Conservation (phyloP, 805 yeast genomes). For the Yamadazyma takamatsuzukensis region DNA sequence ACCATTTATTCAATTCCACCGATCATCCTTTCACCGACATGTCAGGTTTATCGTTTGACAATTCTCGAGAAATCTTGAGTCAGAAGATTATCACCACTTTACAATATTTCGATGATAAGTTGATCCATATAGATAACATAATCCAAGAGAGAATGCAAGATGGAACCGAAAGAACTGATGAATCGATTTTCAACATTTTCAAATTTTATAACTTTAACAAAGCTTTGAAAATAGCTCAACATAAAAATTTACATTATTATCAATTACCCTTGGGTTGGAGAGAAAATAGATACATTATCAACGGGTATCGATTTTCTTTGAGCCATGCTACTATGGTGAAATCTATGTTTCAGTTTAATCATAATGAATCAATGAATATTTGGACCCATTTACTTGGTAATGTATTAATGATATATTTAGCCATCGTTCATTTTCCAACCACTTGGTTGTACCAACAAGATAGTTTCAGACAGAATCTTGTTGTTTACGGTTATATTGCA, state of each 20-base stretch:
- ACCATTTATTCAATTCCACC: constrained; percentile 25
- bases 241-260: constrained; percentile 65
- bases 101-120: constrained; percentile 39
- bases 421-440: constrained; percentile 59
- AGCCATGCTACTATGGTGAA: constrained; percentile 56
- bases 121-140: constrained; percentile 34
- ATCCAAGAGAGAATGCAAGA: constrained; percentile 32
- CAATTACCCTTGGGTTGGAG: constrained; percentile 92
- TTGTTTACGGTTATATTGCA: constrained; percentile 59
- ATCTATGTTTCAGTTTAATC: constrained; percentile 57
- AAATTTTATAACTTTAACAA: constrained; percentile 38
- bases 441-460: constrained; percentile 45
- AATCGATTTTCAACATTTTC: constrained; percentile 29
- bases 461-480: constrained; percentile 43
- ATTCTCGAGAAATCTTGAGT: constrained; percentile 25
- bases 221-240: constrained; percentile 29
- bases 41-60: constrained; percentile 10
- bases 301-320: constrained; percentile 81
- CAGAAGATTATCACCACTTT: constrained; percentile 39
- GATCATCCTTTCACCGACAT: constrained; percentile 10
- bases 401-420: constrained; percentile 51
- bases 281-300: constrained; percentile 79
- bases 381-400: constrained; percentile 89
- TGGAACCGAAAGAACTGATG: constrained; percentile 23
- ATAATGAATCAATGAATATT: constrained; percentile 88